Evolutionary conservation across 148 eudicot genomes (phyloP), one percentile per base, ranked within the genome.

Genomic region (Cornus suecica): DNA sequence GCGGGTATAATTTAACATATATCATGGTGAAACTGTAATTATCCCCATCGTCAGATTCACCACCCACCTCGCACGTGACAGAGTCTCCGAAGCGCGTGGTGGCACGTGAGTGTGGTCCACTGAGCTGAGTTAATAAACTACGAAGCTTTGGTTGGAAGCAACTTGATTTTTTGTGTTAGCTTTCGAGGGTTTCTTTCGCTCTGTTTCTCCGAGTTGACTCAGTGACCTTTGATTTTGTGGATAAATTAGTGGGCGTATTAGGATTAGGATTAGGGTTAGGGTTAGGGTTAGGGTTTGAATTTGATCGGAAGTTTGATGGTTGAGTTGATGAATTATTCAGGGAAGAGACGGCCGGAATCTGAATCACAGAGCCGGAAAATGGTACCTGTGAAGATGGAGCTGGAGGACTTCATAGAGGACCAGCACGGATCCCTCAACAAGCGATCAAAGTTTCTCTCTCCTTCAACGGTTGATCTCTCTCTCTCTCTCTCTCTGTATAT

Each of bases 371-470:
- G 80, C 51, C 80, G 78, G 67, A 85, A 81, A 66, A 77, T 65
- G 74, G n/a, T 61, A 9, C 65, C 72, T 74, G 90, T 88, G 51
- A 88, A 87, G 80, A 41, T 72, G 2, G 93, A 90, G 70, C 32
- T 66, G 2, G 78, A 80, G 24, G 90, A 88, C 63, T 58, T 80
- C 13, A 26, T 34, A 11, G 88, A 80, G 9, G 84, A 82, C 20
- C 78, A 67, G 8, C 73, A 70, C 29, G 81, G 66, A 34, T 64
- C 76, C 60, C 37, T 85, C 41, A 73, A 80, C 72, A 94, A 94
- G 83, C 87, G 94, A 13, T 86, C 86, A 52, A 91, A 86, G 80
- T 76, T 82, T 26, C 76, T 77, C 54, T 77, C 69, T 16, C 76
- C 86, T 24, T 66, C 64, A 26, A 71, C 70, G 89, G 89, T 86